These are phyloP conservation scores for Pseudevernia furfuracea DNA, from an alignment of 495 filamentous ascomycete genomes.

Conservation along the genomic window DNA sequence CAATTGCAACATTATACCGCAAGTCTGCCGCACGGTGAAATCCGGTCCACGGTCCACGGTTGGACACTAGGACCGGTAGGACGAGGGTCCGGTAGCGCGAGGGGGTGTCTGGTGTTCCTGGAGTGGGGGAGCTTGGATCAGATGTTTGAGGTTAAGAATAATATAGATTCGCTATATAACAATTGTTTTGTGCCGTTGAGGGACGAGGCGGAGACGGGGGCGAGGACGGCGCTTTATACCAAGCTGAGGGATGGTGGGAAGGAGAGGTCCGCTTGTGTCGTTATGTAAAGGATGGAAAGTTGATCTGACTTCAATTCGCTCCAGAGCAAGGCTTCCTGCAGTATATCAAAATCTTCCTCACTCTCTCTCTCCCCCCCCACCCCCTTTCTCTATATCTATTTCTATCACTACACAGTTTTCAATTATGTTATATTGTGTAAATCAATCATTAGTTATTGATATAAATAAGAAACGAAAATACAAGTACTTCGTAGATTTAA, in stretches of 20 bases:
- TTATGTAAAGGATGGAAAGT: background rate
- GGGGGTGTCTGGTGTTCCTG: background rate
- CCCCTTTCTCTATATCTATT: no score
- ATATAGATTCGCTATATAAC: background rate
- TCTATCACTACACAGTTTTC: no score
- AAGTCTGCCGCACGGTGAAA: background rate
- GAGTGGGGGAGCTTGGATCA: constrained; percentile 4
- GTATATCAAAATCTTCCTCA: no score
- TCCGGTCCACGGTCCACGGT: constrained; percentile 2
- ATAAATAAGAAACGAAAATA: no score
- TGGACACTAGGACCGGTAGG: background rate
- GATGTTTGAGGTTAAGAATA: constrained; percentile 1
- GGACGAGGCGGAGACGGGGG: background rate
- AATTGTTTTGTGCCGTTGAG: background rate
- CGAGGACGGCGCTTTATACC: constrained; percentile 1
- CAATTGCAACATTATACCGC: background rate
- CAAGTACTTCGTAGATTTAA: no score
- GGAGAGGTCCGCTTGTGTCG: background rate
- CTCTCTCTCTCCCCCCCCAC: no score
- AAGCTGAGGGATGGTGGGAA: background rate
- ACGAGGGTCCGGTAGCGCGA: background rate
- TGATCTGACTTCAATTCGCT: background rate
- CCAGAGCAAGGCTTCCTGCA: no score
- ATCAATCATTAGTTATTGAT: no score
- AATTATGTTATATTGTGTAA: no score